A percentile compares a stretch with the other conserved stretches of the same genome.
phyloP scores from a whole-genome alignment of 768 basidiomycete species.

The Daedaleopsis sinensis region DNA sequence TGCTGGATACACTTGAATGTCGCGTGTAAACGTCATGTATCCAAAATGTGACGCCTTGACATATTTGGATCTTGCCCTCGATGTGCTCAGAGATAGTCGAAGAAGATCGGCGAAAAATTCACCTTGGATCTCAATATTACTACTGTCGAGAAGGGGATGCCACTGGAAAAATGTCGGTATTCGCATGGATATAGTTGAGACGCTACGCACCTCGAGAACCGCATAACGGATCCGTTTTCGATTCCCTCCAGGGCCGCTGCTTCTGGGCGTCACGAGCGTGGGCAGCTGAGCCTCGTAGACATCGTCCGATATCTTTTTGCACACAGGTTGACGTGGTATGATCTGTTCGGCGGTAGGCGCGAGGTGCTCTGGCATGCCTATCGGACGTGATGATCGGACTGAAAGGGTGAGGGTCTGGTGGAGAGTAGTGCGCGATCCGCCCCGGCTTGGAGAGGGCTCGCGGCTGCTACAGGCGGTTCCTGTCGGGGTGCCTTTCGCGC shows the following conservation, averaged over 20 bases:
- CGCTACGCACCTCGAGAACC: slow-evolving; percentile 62
- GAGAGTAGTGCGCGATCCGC: slow-evolving; percentile 43
- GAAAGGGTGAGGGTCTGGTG: slow-evolving; percentile 34
- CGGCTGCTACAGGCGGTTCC: slow-evolving; percentile 17
- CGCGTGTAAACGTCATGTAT: too few relatives aligned
- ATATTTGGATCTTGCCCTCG: too few relatives aligned
- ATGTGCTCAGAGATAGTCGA: too few relatives aligned
- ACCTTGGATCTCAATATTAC: slow-evolving; percentile 86
- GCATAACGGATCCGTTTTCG: slow-evolving; percentile 81
- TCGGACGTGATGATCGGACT: slow-evolving; percentile 73
- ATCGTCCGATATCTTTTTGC: slow-evolving; percentile 55
- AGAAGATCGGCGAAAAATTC: too few relatives aligned
- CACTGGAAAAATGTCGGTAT: too few relatives aligned
- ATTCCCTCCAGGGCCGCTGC: slow-evolving; percentile 58
- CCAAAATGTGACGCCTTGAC: too few relatives aligned
- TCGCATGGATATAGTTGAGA: too few relatives aligned
- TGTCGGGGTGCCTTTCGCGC: slow-evolving; percentile 59
- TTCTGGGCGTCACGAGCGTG: slow-evolving; percentile 78
- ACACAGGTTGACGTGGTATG: slow-evolving; percentile 34
- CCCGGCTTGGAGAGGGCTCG: slow-evolving; percentile 23
- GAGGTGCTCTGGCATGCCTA: slow-evolving; percentile 47
- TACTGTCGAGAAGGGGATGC: slow-evolving; percentile 86
- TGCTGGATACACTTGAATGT: slow-evolving; percentile 1
- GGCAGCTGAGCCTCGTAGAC: slow-evolving; percentile 77
- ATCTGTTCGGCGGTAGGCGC: slow-evolving; percentile 24